Evolutionary conservation across 2,329 filamentous ascomycete genomes (phyloP), one percentile per base, ranked within the genome.

Genomic region (Clonostachys chloroleuca): DNA sequence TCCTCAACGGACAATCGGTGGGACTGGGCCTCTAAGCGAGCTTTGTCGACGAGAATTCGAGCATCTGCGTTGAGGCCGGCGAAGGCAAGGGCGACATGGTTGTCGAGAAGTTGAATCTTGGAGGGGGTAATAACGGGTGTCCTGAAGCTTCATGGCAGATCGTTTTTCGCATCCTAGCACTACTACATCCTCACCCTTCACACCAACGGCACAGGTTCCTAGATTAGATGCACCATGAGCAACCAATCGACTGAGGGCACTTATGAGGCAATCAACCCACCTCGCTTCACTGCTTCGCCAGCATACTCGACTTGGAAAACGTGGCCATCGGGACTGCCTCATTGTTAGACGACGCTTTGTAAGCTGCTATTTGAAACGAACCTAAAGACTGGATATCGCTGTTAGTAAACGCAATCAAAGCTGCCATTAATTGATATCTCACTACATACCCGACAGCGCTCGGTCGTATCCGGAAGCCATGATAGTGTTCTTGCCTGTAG

Each of bases 251-350:
- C 34, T 44, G 12, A 6, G 17, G 36, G 14, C 7, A 18, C 17
- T 7, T n/a, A n/a, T 18, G 14, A 39, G 36, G 14, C 14, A 18
- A 24, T 37, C 47, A 60, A 59, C 66, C 50, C 74, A 94, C 92
- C 94, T 90, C 94, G 78, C 80, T 99, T 99, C 58, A 99, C 94
- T 57, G 94, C 94, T 75, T 99, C 94, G 58, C 95, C 87, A 48
- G 94, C 94, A 81, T 99, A 99, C 80, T 99, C 94, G 63, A 99
- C 94, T 74, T 99, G 94, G 76, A 99, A 99, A 62, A 99, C 94
- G 77, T 99, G 94, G 72, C 94, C 94, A 74, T 99, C 94, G 63
- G 94, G 94, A 82, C 92, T 97, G 64, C 43, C 49, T 17, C 43
- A 43, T n/a, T 37, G 65, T 86, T 69, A 84, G 75, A 59, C 54